Evolutionary conservation across 2,329 filamentous ascomycete genomes (phyloP).

Genomic region (Fusarium sp.): DNA sequence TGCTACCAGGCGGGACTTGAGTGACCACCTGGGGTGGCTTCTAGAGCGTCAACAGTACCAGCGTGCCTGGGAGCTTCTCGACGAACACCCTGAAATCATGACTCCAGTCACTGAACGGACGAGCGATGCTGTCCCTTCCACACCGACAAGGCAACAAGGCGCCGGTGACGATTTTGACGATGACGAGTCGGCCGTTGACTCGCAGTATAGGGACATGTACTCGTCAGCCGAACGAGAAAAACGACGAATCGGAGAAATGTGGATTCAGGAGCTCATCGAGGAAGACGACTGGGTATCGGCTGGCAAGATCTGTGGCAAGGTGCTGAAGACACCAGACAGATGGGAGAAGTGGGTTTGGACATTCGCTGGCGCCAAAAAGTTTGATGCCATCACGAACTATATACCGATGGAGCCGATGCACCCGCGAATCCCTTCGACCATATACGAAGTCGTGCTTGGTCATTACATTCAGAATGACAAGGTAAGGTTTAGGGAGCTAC

Average conservation of each 20-base stretch:
- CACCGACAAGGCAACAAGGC: conserved; percentile 55
- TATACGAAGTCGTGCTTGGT: conserved; percentile 90
- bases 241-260: conserved; percentile 88
- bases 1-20: conserved; percentile 85
- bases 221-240: conserved; percentile 87
- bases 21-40: conserved; percentile 89
- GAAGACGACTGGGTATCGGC: conserved; percentile 81
- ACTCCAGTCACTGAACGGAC: conserved; percentile 55
- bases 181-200: conserved; percentile 69
- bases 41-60: conserved; percentile 84
- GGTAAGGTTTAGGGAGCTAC: conserved; percentile 78
- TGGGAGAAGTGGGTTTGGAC: conserved; percentile 98
- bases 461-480: conserved; percentile 89
- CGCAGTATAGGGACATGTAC: conserved; percentile 67
- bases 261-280: conserved; percentile 88
- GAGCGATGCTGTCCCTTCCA: conserved; percentile 55
- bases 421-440: conserved; percentile 81
- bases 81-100: conserved; percentile 85
- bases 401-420: conserved; percentile 83
- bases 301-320: conserved; percentile 83
- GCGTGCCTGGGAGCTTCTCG: conserved; percentile 88
- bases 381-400: conserved; percentile 88
- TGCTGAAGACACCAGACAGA: conserved; percentile 80
- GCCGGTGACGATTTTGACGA: conserved; percentile 78
- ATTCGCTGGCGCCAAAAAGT: conserved; percentile 86